Percentiles rank a stretch among this genome's conserved stretches.
Conservation (phyloP, 1,284 basidiomycete species). For the Farysia itapuensis region DNA sequence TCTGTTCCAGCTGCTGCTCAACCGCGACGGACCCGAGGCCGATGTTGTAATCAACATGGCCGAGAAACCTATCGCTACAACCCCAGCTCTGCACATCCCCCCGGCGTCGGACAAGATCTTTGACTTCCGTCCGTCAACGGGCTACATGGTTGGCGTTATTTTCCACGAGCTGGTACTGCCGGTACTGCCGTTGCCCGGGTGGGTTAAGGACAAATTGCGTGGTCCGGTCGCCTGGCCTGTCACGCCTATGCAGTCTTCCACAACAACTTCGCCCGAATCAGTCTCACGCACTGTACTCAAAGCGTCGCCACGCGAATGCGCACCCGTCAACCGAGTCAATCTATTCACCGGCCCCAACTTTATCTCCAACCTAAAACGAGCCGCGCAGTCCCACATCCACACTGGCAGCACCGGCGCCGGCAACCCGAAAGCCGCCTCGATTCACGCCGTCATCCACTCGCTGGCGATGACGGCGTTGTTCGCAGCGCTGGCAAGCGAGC, state of each 20-base stretch:
- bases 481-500: conserved; percentile 2
- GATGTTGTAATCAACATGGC: too few relatives aligned
- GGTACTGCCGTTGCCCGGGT: conserved; percentile 5
- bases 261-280: neutral
- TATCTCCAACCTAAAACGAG: conserved; percentile 12
- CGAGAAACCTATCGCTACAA: too few relatives aligned
- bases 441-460: conserved; percentile 18
- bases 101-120: conserved; percentile 15
- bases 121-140: conserved; percentile 10
- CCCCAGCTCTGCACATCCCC: neutral
- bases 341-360: conserved; percentile 7
- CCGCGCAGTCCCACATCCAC: neutral
- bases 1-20: conserved; percentile 9
- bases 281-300: neutral
- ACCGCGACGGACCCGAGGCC: neutral
- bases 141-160: conserved; percentile 5
- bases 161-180: conserved; percentile 16
- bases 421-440: conserved; percentile 8
- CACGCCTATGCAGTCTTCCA: neutral
- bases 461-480: conserved; percentile 11
- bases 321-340: conserved; percentile 1
- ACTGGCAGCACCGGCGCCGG: neutral
- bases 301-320: neutral
- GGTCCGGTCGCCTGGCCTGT: conserved; percentile 12
- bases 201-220: neutral